A percentile compares a stretch with the other conserved stretches of the same genome.
Evolutionary conservation across 176 grass and related monocot genomes (phyloP).

Genomic region (Bonia amplexicaulis): DNA sequence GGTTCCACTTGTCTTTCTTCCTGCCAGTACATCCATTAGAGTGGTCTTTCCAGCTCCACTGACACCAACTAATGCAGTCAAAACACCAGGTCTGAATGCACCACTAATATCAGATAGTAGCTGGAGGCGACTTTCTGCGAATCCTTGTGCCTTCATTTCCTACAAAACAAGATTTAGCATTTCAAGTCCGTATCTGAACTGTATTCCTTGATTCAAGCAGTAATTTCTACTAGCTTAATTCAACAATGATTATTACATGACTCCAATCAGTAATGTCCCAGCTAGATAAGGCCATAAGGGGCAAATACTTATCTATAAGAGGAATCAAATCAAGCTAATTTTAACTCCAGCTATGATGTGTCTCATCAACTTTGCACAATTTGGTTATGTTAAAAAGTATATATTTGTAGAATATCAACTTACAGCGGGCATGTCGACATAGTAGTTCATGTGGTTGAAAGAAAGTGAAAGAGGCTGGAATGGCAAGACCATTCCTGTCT

Average conservation of each 20-base stretch:
- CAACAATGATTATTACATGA: neutral
- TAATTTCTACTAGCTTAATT: slow-evolving; percentile 1
- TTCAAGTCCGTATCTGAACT: neutral
- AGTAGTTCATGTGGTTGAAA: slow-evolving; percentile 69
- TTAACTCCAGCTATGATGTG: neutral
- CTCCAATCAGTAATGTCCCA: neutral
- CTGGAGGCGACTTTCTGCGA: slow-evolving; percentile 50
- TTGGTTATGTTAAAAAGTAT: slow-evolving; percentile 4
- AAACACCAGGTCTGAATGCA: slow-evolving; percentile 60
- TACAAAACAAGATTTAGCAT: slow-evolving; percentile 14
- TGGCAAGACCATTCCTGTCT: slow-evolving; percentile 63
- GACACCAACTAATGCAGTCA: slow-evolving; percentile 73
- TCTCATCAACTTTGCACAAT: neutral
- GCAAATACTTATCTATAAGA: neutral
- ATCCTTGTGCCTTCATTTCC: slow-evolving; percentile 66
- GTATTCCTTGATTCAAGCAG: neutral
- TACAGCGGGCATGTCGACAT: slow-evolving; percentile 63
- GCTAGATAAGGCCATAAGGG: neutral
- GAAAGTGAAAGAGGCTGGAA: slow-evolving; percentile 71
- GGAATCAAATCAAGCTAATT: neutral
- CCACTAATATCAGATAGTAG: slow-evolving; percentile 59
- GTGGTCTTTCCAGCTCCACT: slow-evolving; percentile 83
- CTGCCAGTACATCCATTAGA: slow-evolving; percentile 75
- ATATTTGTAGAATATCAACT: slow-evolving; percentile 23
- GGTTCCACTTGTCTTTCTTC: slow-evolving; percentile 69